A percentile compares a stretch with the other conserved stretches of the same genome.
phyloP scores from a whole-genome alignment of 176 grass and related monocot species.

The Stipa capillata region DNA sequence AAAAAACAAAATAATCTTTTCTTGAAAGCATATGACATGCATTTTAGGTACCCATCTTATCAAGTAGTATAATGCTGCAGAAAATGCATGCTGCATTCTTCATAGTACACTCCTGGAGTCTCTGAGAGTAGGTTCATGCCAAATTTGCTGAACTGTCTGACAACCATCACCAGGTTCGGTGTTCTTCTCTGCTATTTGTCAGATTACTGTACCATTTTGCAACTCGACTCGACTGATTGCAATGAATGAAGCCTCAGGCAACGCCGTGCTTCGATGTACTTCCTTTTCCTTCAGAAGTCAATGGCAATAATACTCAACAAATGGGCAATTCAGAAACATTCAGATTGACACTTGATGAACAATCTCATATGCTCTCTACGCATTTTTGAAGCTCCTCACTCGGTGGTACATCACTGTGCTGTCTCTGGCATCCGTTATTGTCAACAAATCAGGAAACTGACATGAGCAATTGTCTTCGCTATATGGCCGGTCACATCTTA shows the following conservation, averaged over 20 bases:
- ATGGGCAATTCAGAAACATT: conserved; percentile 16
- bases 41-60: conserved; percentile 18
- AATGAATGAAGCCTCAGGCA: background rate
- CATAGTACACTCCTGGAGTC: background rate
- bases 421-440: background rate
- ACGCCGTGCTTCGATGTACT: background rate
- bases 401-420: background rate
- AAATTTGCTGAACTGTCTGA: background rate
- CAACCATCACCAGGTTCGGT: conserved; percentile 2
- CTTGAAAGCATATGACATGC: background rate
- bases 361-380: background rate
- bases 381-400: conserved; percentile 8
- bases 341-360: background rate
- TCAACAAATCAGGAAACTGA: background rate
- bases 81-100: background rate
- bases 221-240: background rate
- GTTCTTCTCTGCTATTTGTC: background rate
- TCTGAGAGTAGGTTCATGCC: background rate
- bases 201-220: background rate
- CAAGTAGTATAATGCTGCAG: conserved; percentile 6
- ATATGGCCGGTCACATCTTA: background rate
- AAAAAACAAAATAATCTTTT: background rate
- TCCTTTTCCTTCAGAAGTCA: background rate
- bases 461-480: background rate
- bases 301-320: background rate